phyloP scores from a whole-genome alignment of 2,329 filamentous ascomycete species.

The Lachnum nothofagi region DNA sequence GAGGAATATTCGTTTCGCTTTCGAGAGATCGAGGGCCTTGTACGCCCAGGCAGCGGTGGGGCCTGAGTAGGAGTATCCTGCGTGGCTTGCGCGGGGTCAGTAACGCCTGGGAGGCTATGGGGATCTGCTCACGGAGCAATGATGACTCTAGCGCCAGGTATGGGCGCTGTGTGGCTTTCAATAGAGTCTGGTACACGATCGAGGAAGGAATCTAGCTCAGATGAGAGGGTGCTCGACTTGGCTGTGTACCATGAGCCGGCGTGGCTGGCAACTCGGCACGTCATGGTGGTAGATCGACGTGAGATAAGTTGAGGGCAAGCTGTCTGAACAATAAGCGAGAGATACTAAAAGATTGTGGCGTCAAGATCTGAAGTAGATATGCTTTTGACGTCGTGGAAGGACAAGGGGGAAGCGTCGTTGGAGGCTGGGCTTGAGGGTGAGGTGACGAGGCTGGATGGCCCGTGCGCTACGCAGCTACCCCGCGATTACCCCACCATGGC shows the following conservation, averaged over 20 bases:
- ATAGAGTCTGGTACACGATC: conserved; percentile 62
- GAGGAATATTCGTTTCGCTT: conserved; percentile 81
- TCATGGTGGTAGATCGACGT: conserved; percentile 25
- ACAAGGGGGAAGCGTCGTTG: too few species aligned
- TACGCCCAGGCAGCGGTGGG: conserved; percentile 93
- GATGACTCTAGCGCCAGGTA: conserved; percentile 71
- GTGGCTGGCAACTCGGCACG: conserved; percentile 59
- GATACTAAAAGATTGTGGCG: too few species aligned
- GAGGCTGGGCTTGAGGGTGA: too few species aligned
- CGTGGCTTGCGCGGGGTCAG: conserved; percentile 59
- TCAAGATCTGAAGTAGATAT: too few species aligned
- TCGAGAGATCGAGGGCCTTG: conserved; percentile 75
- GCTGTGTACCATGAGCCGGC: conserved; percentile 84
- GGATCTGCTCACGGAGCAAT: conserved; percentile 76
- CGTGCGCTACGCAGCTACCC: too few species aligned
- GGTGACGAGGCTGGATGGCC: too few species aligned
- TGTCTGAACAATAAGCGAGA: too few species aligned
- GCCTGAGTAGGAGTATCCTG: conserved; percentile 89
- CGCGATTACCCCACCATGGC: too few species aligned
- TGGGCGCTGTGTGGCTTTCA: conserved; percentile 57
- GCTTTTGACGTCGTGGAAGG: too few species aligned
- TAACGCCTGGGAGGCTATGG: not conserved
- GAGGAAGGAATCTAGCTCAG: conserved; percentile 72
- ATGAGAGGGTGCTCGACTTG: conserved; percentile 52
- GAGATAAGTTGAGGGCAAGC: too few species aligned